Evolutionary conservation across 2,329 filamentous ascomycete genomes (phyloP).

Genomic region (Fonsecaea nubica): DNA sequence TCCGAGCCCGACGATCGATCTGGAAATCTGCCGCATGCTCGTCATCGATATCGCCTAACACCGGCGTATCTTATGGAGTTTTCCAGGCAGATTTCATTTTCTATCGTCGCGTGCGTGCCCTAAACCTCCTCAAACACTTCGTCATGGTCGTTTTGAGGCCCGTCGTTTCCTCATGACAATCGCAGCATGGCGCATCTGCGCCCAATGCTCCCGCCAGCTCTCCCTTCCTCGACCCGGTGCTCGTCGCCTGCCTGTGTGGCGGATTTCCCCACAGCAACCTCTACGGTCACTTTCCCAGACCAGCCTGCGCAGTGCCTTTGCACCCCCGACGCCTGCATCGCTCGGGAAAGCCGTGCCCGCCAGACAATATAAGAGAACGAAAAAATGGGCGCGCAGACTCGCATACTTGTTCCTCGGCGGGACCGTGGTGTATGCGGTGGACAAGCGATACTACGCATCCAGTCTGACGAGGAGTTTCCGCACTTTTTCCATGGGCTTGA

Average conservation of each 20-base stretch:
- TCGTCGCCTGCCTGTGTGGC: conserved; percentile 8
- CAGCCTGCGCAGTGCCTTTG: conserved; percentile 55
- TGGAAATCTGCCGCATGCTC: neutral
- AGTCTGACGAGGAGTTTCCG: conserved; percentile 77
- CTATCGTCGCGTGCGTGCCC: conserved; percentile 15
- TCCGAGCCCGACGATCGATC: conserved; percentile 14
- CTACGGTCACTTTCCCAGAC: conserved; percentile 34
- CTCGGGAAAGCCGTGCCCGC: conserved; percentile 74
- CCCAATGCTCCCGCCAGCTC: conserved; percentile 28
- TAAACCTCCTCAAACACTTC: neutral
- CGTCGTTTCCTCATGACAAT: conserved; percentile 25
- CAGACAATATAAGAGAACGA: conserved; percentile 72
- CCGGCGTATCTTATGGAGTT: neutral
- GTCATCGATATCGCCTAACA: conserved; percentile 19
- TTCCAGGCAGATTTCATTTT: conserved; percentile 24
- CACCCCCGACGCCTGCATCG: conserved; percentile 78
- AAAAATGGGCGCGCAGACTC: conserved; percentile 79
- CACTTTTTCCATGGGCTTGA: conserved; percentile 79
- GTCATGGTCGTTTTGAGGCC: conserved; percentile 3
- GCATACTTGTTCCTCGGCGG: conserved; percentile 65
- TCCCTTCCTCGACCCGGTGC: conserved; percentile 14
- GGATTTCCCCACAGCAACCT: conserved; percentile 13
- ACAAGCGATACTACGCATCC: conserved; percentile 78
- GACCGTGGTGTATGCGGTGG: conserved; percentile 70
- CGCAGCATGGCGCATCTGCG: conserved; percentile 36